Evolutionary conservation across 169 alveolate genomes (phyloP), one percentile per base, ranked within the genome.

Genomic region (Ichthyophthirius multifiliis): DNA sequence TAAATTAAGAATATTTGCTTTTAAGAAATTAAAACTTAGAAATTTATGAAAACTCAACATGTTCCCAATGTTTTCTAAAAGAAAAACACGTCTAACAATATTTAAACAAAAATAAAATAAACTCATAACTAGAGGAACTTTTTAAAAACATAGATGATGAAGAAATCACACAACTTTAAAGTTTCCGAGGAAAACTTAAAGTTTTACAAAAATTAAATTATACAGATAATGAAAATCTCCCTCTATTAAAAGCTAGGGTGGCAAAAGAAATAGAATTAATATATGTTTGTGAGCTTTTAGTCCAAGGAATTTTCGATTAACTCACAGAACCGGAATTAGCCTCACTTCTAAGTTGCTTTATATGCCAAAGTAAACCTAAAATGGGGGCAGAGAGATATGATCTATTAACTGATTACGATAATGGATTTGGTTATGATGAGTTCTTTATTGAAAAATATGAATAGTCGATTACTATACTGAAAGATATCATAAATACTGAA

Each of bases 131-230:
- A 23, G 73, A 39, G 27, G 73, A 77, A 13, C 43, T 77, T 6
- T 43, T 62, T 47, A 77, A 77, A 64, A 64, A 77, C 35, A 44
- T 77, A n/a, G 65, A 77, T 63, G 84, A 71, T 7, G 43, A 77
- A 64, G 84, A 63, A 10, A n/a, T 37, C 43, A 39, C 63, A 6
- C 35, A 44, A 34, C 37, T 41, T 31, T 43, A 44, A 39, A 71
- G 65, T 32, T 77, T 77, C 34, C 65, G 65, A 23, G 47, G 74
- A 44, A 67, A 34, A 16, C 20, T 37, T 27, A 37, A 64, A 48
- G 65, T 67, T 15, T 77, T 77, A 43, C 63, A 64, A 64, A 16
- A 44, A 43, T 77, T 77, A 35, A 65, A 65, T 1, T 77, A 77
- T 64, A 65, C 65, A 23, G 84, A 77, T 64, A 31, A 35, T 5